A percentile compares a stretch with the other conserved stretches of the same genome.
Evolutionary conservation across 768 basidiomycete genomes (phyloP).

Genomic region (Tylopilus rubrobrunneus): DNA sequence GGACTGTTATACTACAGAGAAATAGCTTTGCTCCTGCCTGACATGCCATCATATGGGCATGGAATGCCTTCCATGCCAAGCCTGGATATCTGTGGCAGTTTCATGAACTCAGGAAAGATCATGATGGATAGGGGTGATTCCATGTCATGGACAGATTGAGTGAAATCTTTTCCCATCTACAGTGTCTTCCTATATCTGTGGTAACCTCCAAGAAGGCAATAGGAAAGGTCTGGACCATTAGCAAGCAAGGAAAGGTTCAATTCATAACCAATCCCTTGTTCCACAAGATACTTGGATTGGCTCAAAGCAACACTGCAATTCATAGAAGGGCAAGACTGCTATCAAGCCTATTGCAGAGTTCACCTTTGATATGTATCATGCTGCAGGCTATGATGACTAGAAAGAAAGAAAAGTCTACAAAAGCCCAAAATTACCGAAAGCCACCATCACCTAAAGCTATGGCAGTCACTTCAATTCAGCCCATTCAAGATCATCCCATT

Average conservation of each 20-base stretch:
- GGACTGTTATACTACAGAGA: conserved; percentile 30
- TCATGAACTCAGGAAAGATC: neutral
- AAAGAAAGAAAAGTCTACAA: neutral
- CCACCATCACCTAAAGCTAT: neutral
- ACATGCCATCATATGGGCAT: conserved; percentile 15
- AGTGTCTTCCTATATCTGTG: neutral
- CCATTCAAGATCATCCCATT: no score
- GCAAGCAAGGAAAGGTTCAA: neutral
- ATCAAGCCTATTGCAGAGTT: neutral
- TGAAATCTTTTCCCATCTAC: conserved; percentile 1
- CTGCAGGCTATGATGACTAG: neutral
- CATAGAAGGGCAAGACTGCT: neutral
- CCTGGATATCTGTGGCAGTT: conserved; percentile 7
- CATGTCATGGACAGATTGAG: neutral
- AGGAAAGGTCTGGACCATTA: neutral
- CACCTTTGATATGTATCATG: neutral
- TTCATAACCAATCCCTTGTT: neutral
- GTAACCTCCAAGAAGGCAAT: neutral
- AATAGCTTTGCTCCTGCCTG: conserved; percentile 5
- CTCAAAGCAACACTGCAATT: neutral
- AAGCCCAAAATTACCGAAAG: neutral
- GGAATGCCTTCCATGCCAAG: neutral
- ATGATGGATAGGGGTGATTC: neutral
- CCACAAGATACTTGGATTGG: neutral
- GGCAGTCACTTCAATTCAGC: no score